phyloP scores from a whole-genome alignment of 768 basidiomycete genomes.

The Strobilomyces dryophilus region DNA sequence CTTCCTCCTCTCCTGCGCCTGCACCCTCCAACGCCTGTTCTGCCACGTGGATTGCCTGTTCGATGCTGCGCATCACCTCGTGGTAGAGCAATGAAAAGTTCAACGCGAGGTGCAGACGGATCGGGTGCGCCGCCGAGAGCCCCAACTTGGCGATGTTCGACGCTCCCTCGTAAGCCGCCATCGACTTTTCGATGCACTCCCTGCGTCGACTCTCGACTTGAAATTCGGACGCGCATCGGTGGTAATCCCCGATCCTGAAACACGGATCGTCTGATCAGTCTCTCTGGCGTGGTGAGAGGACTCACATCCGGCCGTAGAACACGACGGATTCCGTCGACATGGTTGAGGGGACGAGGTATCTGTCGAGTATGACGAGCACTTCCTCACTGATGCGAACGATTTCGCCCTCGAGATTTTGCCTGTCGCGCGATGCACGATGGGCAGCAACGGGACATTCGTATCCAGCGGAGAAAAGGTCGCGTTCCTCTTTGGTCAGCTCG shows the following conservation, averaged over 20 bases:
- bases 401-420: not conserved
- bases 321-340: not conserved
- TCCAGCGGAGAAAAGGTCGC: not conserved
- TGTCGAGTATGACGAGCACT: not conserved
- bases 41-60: not conserved
- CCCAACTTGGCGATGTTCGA: no score
- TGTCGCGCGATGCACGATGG: not conserved
- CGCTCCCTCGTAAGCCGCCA: no score
- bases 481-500: not conserved
- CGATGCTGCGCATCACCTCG: not conserved
- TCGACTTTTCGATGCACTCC: no score
- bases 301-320: not conserved
- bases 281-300: not conserved
- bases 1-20: not conserved
- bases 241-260: not conserved
- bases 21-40: not conserved
- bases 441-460: not conserved
- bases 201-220: not conserved
- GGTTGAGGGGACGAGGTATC: not conserved
- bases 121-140: no score
- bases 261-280: no score
- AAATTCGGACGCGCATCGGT: not conserved
- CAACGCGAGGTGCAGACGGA: not conserved
- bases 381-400: not conserved
- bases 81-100: not conserved